These are phyloP conservation scores for Drosera capensis DNA, from an alignment of 148 eudicot species.

Conservation along the genomic window DNA sequence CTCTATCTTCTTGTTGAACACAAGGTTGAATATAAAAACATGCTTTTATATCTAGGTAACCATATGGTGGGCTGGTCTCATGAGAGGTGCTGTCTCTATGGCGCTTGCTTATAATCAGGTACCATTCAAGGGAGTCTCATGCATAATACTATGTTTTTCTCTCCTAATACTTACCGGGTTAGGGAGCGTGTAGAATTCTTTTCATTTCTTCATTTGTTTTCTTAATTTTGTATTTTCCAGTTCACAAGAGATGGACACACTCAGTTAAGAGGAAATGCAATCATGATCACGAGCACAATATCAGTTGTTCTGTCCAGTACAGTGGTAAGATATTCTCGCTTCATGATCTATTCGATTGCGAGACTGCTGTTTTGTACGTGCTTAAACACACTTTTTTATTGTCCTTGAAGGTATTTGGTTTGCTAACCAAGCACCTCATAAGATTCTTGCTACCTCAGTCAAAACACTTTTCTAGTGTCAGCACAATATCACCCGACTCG, in stretches of 20 bases:
- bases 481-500: constrained; percentile 40
- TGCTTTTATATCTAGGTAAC: constrained; percentile 26
- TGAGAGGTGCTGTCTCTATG: constrained; percentile 96
- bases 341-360: neutral
- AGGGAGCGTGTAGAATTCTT: neutral
- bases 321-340: constrained; percentile 25
- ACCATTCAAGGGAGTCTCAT: neutral
- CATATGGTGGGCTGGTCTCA: constrained; percentile 99
- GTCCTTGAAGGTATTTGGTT: constrained; percentile 64
- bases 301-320: constrained; percentile 68
- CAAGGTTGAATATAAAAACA: neutral
- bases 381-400: constrained; percentile 3
- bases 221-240: constrained; percentile 20
- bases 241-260: constrained; percentile 69
- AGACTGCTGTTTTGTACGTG: neutral
- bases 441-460: constrained; percentile 38
- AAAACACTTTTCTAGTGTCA: constrained; percentile 16
- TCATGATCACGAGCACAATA: constrained; percentile 77
- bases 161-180: neutral
- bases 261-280: constrained; percentile 42
- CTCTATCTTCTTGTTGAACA: neutral
- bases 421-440: constrained; percentile 70
- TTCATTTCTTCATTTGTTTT: neutral
- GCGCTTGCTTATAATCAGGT: constrained; percentile 98
- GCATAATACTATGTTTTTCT: neutral